Evolutionary conservation across 2,329 filamentous ascomycete genomes (phyloP).

Genomic region (Claviceps cyperi): DNA sequence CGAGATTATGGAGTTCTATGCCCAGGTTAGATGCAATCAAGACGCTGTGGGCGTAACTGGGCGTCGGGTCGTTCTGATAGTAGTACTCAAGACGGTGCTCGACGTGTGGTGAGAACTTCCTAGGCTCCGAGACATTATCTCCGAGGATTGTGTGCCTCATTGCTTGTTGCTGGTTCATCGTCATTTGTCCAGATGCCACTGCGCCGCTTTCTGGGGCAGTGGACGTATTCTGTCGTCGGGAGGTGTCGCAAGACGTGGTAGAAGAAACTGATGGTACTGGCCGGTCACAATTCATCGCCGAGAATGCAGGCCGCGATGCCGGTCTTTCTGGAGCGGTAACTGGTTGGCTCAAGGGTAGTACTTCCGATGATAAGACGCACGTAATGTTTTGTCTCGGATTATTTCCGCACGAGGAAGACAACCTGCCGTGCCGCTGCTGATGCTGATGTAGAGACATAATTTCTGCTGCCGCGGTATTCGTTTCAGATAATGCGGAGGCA

Average conservation of each 20-base stretch:
- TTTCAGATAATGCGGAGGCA: conserved; percentile 19
- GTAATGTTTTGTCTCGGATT: not conserved
- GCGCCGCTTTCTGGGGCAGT: conserved; percentile 9
- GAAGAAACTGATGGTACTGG: conserved; percentile 12
- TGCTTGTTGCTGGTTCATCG: conserved; percentile 31
- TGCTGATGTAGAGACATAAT: conserved; percentile 7
- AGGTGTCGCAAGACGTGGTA: conserved; percentile 11
- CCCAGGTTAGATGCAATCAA: conserved; percentile 40
- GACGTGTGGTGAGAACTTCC: conserved; percentile 33
- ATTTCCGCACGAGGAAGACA: not conserved
- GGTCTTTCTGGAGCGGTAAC: conserved; percentile 10
- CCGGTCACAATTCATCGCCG: conserved; percentile 9
- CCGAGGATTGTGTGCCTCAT: conserved; percentile 25
- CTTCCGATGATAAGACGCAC: not conserved
- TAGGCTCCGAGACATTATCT: conserved; percentile 26
- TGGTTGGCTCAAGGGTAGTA: conserved; percentile 8
- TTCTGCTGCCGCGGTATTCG: conserved; percentile 19
- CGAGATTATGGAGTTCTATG: conserved; percentile 34
- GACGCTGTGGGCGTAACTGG: conserved; percentile 34
- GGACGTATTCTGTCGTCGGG: conserved; percentile 11
- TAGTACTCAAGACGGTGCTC: conserved; percentile 38
- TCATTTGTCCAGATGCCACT: conserved; percentile 24
- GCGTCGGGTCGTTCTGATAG: conserved; percentile 31
- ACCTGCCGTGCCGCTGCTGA: not conserved
- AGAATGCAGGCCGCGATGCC: conserved; percentile 10